Base-by-base conservation (phyloP, 2,329 filamentous ascomycete genomes). In the Nigrograna mackinnonii region DNA sequence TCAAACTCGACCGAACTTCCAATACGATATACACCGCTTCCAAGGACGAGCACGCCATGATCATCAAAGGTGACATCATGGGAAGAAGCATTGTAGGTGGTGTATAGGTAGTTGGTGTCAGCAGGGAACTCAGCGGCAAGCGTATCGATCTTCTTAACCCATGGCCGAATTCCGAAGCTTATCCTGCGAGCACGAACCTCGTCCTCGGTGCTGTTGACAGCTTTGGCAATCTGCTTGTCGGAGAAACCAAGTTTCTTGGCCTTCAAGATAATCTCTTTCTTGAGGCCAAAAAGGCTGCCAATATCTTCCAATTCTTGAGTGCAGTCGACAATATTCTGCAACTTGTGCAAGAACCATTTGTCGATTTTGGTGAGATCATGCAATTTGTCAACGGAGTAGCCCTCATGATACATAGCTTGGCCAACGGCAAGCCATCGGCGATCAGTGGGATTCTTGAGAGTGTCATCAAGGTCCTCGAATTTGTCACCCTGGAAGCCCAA, bases 321-420 rank as follows among this genome's bases (percentile, higher is more conserved):
- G 76, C 87, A 91, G 71, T 97, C 83, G 39, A 96, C 94, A 61
- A 99, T 89, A 77, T 97, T 97, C 75, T 96, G 86, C 38, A 99
- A 84, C 82, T 99, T 97, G 84, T 96, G 84, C 59, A 99, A 76
- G 80, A 99, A 99, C 94, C 94, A 97, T 75, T 95, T 96, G 77
- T 97, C 94, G 62, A 99, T 99, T 80, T 96, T 96, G 74, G 88
- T 95, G 57, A 99, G 77, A 5, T 96, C 90, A 67, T 97, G 91
- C 13, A 99, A 80, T 69, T 82, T 85, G 53, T 99, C 92, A 35
- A 96, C 91, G 2, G 89, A 84, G 78, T 99, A 99, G 71, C 87
- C 87, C 75, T 96, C 91, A 77, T 97, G 91, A 55, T 96, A 84
- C 90, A 99, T 95, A 54, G 94, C 94, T 74, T 97, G 91, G 34